Evolutionary conservation across 768 basidiomycete genomes (phyloP).

Genomic region (Auricularia heimuer): DNA sequence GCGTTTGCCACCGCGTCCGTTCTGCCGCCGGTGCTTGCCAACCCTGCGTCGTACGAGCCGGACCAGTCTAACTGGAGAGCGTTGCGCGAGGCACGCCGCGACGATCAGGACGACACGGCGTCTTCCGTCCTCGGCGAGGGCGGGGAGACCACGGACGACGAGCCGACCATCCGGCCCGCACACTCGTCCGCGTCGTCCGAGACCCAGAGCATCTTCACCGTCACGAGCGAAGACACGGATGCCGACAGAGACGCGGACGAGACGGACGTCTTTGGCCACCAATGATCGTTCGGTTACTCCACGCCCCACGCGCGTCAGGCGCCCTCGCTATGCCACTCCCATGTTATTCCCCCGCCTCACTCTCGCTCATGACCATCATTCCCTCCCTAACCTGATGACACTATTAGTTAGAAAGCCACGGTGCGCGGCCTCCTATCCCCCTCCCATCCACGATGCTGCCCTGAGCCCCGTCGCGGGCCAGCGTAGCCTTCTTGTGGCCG

Average conservation of each 20-base stretch:
- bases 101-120: constrained; percentile 25
- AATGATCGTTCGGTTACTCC: not conserved
- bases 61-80: not conserved
- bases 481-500: not conserved
- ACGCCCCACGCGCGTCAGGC: no score
- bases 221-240: constrained; percentile 27
- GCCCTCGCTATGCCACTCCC: no score
- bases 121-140: constrained; percentile 36
- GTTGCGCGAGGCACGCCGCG: not conserved
- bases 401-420: not conserved
- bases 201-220: constrained; percentile 22
- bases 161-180: constrained; percentile 65
- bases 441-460: no score
- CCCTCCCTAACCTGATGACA: not conserved
- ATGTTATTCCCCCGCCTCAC: not conserved
- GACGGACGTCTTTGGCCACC: constrained; percentile 10
- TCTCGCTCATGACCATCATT: not conserved
- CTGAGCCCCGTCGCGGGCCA: no score
- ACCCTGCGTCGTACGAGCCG: not conserved
- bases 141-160: constrained; percentile 57
- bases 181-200: constrained; percentile 30
- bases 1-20: constrained; percentile 30
- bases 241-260: constrained; percentile 24
- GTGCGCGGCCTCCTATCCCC: not conserved
- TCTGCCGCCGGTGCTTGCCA: not conserved